Evolutionary conservation across 768 basidiomycete genomes (phyloP), one percentile per base, ranked within the genome.

Genomic region (Suillus decipiens): DNA sequence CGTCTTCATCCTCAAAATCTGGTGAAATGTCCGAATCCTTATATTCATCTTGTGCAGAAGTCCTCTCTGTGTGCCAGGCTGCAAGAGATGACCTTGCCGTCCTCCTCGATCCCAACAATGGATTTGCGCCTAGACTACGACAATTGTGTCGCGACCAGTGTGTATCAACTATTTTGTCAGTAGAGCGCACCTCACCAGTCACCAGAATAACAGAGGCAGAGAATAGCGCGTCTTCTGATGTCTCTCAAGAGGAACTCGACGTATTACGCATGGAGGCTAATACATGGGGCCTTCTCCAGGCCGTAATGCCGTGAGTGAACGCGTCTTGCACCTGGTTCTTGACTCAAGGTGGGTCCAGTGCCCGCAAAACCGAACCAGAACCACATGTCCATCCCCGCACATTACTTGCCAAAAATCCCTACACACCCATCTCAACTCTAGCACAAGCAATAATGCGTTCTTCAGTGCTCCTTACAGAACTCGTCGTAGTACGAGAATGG

Each of bases 401-500:
- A 5, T 75, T 93, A 11, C 80, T 94, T 42, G 70, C 81, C 2
- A 77, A 84, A 66, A 95, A 96, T 70, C 92, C 93, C 0, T 95
- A 94, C 75, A 90, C 89, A 0, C 92, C 94, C 0, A 87, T 90
- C 0, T 82, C 86, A 5, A 87, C 87, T 0, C 82, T 95, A 33
- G 90, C 89, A 0, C 88, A 92, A 70, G 83, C 86, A 3, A 84
- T 92, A 58, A 83, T 95, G 80, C 76, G 83, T 55, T 76, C 84
- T 3, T 91, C 88, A 0, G 86, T 85, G 0, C 80, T 89, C 2
- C 85, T 94, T 41, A 76, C 84, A 0, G 93, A 93, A 64, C 90
- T 94, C 61, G 80, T 92, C 53, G 86, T 90, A 50, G 87, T 94
- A 9, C 86, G 90, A n/a, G 92, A 94, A 73, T 95, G 93, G 93